Evolutionary conservation across 2,329 filamentous ascomycete genomes (phyloP).

Genomic region (Raffaelea arxii): DNA sequence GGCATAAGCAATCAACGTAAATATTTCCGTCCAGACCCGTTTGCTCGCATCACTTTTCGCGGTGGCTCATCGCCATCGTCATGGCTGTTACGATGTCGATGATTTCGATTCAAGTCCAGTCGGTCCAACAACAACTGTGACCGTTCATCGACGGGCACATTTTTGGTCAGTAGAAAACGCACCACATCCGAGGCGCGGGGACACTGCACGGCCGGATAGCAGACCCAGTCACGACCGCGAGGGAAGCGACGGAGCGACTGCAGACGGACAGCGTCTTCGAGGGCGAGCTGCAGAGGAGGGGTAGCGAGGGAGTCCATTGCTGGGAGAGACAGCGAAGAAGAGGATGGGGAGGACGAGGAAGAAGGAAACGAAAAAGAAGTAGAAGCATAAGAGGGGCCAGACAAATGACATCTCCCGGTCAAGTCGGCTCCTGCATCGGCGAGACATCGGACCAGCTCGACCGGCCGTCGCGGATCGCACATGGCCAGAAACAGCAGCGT

Average conservation of each 20-base stretch:
- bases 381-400: not conserved
- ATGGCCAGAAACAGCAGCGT: constrained; percentile 5
- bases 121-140: constrained; percentile 6
- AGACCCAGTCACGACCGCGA: constrained; percentile 8
- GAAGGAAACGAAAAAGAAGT: not conserved
- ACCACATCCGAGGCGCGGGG: constrained; percentile 2
- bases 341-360: not conserved
- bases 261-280: constrained; percentile 3
- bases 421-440: constrained; percentile 5
- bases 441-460: constrained; percentile 8
- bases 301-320: not conserved
- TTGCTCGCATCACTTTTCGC: too few relatives aligned
- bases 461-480: constrained; percentile 3
- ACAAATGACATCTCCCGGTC: too few relatives aligned
- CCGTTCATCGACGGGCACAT: not conserved
- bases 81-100: not conserved
- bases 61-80: too few relatives aligned
- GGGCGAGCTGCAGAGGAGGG: not conserved
- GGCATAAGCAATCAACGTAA: too few relatives aligned
- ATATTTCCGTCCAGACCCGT: too few relatives aligned
- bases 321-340: not conserved
- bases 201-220: constrained; percentile 4
- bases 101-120: not conserved
- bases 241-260: constrained; percentile 5
- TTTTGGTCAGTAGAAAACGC: constrained; percentile 3